Evolutionary conservation across 148 eudicot species (phyloP).

Genomic region (Arbutus unedo): DNA sequence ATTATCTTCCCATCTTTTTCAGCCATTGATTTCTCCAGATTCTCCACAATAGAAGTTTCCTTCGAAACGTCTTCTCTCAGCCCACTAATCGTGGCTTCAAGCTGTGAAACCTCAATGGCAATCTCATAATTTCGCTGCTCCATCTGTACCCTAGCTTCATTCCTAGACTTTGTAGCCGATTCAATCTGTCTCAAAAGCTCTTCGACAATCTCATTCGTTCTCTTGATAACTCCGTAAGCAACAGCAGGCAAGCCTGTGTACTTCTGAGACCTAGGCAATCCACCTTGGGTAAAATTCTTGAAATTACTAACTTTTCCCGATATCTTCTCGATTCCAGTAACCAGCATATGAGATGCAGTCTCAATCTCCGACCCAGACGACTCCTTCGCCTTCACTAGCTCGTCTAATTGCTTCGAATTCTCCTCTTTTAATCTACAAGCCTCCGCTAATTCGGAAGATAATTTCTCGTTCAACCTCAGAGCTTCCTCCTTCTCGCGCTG

Average conservation of each 20-base stretch:
- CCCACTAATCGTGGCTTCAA: constrained; percentile 75
- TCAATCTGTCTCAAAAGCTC: constrained; percentile 75
- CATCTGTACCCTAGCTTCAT: constrained; percentile 71
- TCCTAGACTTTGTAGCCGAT: constrained; percentile 47
- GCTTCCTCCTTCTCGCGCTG: constrained; percentile 50
- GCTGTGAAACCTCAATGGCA: constrained; percentile 94
- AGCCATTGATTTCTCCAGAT: constrained; percentile 45
- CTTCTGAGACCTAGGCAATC: constrained; percentile 84
- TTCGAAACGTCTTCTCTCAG: constrained; percentile 63
- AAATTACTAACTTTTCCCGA: constrained; percentile 67
- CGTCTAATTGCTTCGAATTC: constrained; percentile 44
- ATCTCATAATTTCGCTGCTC: constrained; percentile 93
- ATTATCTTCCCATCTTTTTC: constrained; percentile 60
- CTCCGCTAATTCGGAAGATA: constrained; percentile 44
- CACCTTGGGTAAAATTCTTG: constrained; percentile 62
- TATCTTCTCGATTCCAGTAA: constrained; percentile 82
- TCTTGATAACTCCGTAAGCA: constrained; percentile 86
- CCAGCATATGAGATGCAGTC: constrained; percentile 73
- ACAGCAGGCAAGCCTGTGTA: constrained; percentile 84
- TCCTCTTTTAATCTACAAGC: constrained; percentile 36
- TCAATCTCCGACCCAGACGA: constrained; percentile 66
- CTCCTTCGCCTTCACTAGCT: constrained; percentile 56
- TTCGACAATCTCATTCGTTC: constrained; percentile 91
- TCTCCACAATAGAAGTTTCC: constrained; percentile 50
- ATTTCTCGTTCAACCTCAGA: constrained; percentile 41